These are phyloP conservation scores for Aspergillus affinis DNA, from an alignment of 495 filamentous ascomycete species.

Conservation along the genomic window DNA sequence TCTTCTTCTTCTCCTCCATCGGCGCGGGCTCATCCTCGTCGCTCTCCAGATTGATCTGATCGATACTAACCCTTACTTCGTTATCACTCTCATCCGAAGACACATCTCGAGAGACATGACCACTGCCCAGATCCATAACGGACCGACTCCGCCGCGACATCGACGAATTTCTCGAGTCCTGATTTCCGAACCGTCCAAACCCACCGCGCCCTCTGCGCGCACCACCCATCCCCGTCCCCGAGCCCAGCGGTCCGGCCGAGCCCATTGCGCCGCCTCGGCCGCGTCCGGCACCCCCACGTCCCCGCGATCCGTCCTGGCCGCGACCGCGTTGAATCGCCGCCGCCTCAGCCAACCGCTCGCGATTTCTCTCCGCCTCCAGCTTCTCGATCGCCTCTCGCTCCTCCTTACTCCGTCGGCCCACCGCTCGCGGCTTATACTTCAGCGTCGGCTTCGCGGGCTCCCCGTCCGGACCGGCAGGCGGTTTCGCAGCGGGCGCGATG, in stretches of 20 bases:
- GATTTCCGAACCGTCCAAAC: slow-evolving; percentile 19
- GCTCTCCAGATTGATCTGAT: slow-evolving; percentile 49
- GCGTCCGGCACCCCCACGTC: slow-evolving; percentile 27
- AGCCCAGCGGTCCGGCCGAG: slow-evolving; percentile 34
- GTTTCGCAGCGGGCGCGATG: slow-evolving; percentile 29
- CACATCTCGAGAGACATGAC: slow-evolving; percentile 23
- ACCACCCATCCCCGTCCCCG: slow-evolving; percentile 26
- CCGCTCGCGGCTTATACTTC: slow-evolving; percentile 49
- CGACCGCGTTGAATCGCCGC: slow-evolving; percentile 43
- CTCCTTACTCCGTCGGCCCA: slow-evolving; percentile 50
- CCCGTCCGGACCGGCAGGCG: slow-evolving; percentile 22
- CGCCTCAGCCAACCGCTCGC: slow-evolving; percentile 45
- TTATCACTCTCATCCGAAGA: slow-evolving; percentile 47
- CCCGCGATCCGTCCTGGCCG: slow-evolving; percentile 21
- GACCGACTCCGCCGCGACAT: slow-evolving; percentile 31
- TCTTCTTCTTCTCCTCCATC: slow-evolving; percentile 35
- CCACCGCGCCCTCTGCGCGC: slow-evolving; percentile 29
- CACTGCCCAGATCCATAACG: slow-evolving; percentile 25
- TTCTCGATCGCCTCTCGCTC: slow-evolving; percentile 52
- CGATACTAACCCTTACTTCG: slow-evolving; percentile 46
- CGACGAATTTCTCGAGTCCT: slow-evolving; percentile 27
- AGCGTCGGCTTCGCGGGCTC: slow-evolving; percentile 39
- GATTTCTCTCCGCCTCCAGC: slow-evolving; percentile 46
- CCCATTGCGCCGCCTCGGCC: slow-evolving; percentile 37
- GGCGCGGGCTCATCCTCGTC: slow-evolving; percentile 34